These are phyloP conservation scores for Suaeda aralocaspica DNA, from an alignment of 148 eudicot species.

Conservation along the genomic window DNA sequence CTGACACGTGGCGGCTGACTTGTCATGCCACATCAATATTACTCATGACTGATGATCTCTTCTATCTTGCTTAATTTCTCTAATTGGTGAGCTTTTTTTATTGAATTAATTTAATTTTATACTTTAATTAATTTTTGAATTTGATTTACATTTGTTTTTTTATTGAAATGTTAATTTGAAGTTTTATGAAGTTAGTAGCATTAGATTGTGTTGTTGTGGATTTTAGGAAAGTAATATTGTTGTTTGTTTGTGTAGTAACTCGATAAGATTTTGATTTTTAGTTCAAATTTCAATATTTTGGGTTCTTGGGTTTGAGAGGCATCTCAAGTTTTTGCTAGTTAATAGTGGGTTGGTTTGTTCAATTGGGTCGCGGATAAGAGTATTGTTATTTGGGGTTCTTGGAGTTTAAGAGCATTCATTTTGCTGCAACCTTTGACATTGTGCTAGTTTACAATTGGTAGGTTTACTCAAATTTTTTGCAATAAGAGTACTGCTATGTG, in stretches of 20 bases:
- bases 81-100: conserved; percentile 10
- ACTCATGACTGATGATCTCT: conserved; percentile 73
- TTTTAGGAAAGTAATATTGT: conserved; percentile 11
- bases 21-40: too few species aligned
- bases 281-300: too few species aligned
- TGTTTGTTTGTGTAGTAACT: conserved; percentile 9
- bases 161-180: not conserved
- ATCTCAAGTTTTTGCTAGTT: too few species aligned
- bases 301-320: too few species aligned
- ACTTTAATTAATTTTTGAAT: too few species aligned
- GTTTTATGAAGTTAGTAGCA: not conserved
- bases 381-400: too few species aligned
- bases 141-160: not conserved
- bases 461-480: not conserved
- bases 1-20: too few species aligned
- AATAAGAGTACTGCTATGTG: not conserved
- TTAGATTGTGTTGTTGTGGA: not conserved
- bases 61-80: conserved; percentile 44
- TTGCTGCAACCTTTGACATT: too few species aligned
- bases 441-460: not conserved
- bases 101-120: not conserved
- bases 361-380: too few species aligned
- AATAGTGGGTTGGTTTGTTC: too few species aligned
- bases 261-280: not conserved
- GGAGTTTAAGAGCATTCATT: too few species aligned